A percentile compares a stretch with the other conserved stretches of the same genome.
These are phyloP conservation scores for Plasmodium reichenowi DNA, from an alignment of 169 alveolate species.

Conservation along the genomic window DNA sequence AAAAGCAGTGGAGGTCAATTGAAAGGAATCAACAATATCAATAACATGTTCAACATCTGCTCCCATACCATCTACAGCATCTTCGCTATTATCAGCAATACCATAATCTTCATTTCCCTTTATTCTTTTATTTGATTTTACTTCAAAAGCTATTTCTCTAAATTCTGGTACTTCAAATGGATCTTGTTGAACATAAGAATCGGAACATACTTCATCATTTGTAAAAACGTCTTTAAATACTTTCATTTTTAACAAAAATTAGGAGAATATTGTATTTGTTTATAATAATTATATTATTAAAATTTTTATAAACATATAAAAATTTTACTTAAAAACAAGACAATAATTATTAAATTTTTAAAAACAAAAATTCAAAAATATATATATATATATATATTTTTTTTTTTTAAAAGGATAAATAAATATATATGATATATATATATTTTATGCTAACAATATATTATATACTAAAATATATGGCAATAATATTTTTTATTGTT, in stretches of 20 bases:
- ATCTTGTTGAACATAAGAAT: conserved; percentile 89
- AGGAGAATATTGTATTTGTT: neutral
- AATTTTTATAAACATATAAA: conserved; percentile 13
- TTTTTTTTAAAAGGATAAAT: neutral
- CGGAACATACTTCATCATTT: conserved; percentile 94
- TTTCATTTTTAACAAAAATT: conserved; percentile 78
- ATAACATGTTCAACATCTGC: conserved; percentile 91
- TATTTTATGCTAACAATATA: too few relatives aligned
- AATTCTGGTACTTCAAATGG: conserved; percentile 90
- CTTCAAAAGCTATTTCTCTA: conserved; percentile 91
- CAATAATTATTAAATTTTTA: conserved; percentile 5
- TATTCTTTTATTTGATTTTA: conserved; percentile 88
- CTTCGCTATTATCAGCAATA: conserved; percentile 93
- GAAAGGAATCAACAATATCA: conserved; percentile 94
- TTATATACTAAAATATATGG: too few relatives aligned
- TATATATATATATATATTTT: neutral
- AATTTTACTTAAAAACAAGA: conserved; percentile 14
- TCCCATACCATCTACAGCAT: conserved; percentile 87
- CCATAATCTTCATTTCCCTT: conserved; percentile 94
- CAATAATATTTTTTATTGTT: too few relatives aligned
- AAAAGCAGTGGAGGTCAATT: conserved; percentile 91
- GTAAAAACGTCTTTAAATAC: conserved; percentile 92
- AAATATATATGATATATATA: neutral
- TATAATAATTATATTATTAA: neutral
- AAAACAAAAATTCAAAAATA: conserved; percentile 4